These are phyloP conservation scores for Neurospora intermedia DNA, from an alignment of 495 filamentous ascomycete genomes.

Conservation along the genomic window DNA sequence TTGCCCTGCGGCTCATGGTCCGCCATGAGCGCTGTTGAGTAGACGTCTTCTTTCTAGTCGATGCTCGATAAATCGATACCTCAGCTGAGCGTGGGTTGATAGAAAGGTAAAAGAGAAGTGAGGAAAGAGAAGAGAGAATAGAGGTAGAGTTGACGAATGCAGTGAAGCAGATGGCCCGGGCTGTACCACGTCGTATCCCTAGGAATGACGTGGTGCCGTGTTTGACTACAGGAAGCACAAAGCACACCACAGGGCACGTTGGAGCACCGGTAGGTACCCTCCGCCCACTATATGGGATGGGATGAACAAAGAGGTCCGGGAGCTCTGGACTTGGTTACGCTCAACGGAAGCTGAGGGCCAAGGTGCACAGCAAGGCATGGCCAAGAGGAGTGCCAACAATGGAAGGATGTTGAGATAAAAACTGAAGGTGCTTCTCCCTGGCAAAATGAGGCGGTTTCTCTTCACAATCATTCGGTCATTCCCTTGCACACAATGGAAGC, in stretches of 20 bases:
- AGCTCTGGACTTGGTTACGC: background rate
- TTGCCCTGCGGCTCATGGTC: background rate
- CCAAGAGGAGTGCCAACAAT: background rate
- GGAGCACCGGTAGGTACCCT: background rate
- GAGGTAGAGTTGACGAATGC: background rate
- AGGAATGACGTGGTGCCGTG: background rate
- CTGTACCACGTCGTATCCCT: background rate
- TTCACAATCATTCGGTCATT: background rate
- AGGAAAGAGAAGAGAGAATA: background rate
- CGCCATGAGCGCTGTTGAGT: background rate
- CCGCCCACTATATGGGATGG: background rate
- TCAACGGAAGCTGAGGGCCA: background rate
- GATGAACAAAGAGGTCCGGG: background rate
- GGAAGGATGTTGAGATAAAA: background rate
- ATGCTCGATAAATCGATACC: background rate
- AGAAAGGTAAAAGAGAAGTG: background rate
- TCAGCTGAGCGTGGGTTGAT: background rate
- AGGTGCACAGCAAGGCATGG: background rate
- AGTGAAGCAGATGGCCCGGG: background rate
- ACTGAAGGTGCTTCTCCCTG: background rate
- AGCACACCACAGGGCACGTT: background rate
- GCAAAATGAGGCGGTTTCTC: background rate
- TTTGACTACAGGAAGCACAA: background rate
- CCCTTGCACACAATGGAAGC: background rate
- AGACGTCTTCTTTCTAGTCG: background rate